Conservation (phyloP, 352 stramenopile species). For the Globisporangium heterothallicum region DNA sequence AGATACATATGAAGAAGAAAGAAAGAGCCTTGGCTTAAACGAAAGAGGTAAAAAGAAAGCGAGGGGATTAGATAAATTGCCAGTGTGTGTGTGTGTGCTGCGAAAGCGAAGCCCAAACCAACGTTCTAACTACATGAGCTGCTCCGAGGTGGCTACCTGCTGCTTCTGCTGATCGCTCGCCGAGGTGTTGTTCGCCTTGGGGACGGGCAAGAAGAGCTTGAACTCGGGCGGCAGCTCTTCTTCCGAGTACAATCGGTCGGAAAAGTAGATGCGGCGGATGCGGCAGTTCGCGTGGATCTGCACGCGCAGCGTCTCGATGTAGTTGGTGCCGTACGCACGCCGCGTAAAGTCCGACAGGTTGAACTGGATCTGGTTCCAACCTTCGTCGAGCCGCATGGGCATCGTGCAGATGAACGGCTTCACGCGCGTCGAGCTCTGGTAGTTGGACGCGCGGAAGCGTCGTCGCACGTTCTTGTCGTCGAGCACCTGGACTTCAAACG, state of each 20-base stretch:
- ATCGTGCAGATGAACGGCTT: constrained; percentile 99
- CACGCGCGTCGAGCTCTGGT: constrained; percentile 95
- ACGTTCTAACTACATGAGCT: constrained; percentile 32
- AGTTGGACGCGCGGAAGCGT: constrained; percentile 96
- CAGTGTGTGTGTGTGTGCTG: too few relatives aligned
- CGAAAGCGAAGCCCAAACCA: neutral
- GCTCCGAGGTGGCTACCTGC: constrained; percentile 23
- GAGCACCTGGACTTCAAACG: constrained; percentile 97
- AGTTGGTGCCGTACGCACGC: constrained; percentile 96
- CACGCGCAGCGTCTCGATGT: constrained; percentile 96
- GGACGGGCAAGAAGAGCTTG: constrained; percentile 95
- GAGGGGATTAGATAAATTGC: too few relatives aligned
- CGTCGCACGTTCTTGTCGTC: constrained; percentile 98
- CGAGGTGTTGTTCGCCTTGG: constrained; percentile 69
- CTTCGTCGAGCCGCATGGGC: constrained; percentile 97
- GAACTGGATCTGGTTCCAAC: constrained; percentile 99
- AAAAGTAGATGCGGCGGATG: constrained; percentile 97
- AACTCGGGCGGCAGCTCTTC: constrained; percentile 97
- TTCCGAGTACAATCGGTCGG: constrained; percentile 95
- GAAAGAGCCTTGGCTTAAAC: too few relatives aligned
- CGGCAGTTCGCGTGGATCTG: constrained; percentile 98
- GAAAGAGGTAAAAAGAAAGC: neutral
- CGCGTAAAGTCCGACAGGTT: constrained; percentile 97
- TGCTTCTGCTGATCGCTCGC: constrained; percentile 41
- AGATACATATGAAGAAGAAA: too few relatives aligned